Conservation (phyloP, 768 basidiomycete genomes). For the Tricholoma matsutake region DNA sequence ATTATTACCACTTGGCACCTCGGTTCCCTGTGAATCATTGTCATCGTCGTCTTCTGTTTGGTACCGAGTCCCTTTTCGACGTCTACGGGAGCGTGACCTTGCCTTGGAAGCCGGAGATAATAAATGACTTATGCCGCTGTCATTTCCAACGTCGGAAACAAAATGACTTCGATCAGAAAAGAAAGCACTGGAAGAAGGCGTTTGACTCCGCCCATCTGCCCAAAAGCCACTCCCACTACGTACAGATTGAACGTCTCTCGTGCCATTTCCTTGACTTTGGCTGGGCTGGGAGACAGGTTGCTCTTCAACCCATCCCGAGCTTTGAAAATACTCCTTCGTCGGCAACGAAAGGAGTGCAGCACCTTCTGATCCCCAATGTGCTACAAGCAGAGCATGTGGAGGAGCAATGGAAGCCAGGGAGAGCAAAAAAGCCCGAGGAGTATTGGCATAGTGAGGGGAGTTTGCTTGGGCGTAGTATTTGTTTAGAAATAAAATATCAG, state of each 20-base stretch:
- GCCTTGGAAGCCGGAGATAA: slow-evolving; percentile 20
- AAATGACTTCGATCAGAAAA: slow-evolving; percentile 39
- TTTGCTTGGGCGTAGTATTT: slow-evolving; percentile 66
- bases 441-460: slow-evolving; percentile 54
- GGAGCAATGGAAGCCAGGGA: slow-evolving; percentile 66
- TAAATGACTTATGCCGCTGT: slow-evolving; percentile 25
- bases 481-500: slow-evolving; percentile 79
- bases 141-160: slow-evolving; percentile 19
- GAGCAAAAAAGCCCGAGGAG: slow-evolving; percentile 74
- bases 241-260: slow-evolving; percentile 38
- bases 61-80: slow-evolving; percentile 27
- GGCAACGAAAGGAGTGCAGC: slow-evolving; percentile 80
- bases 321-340: slow-evolving; percentile 83
- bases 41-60: slow-evolving; percentile 45
- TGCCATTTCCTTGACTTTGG: slow-evolving; percentile 10
- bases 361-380: slow-evolving; percentile 77
- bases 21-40: slow-evolving; percentile 58
- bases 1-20: slow-evolving; percentile 40
- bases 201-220: slow-evolving; percentile 57
- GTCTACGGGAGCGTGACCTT: slow-evolving; percentile 13
- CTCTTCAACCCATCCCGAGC: slow-evolving; percentile 75
- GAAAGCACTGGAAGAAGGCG: slow-evolving; percentile 49
- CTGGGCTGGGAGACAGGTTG: slow-evolving; percentile 24
- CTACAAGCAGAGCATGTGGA: slow-evolving; percentile 76
- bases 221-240: slow-evolving; percentile 77